Evolutionary conservation across 2,329 filamentous ascomycete species (phyloP).

Genomic region (Gnomoniopsis sp.): DNA sequence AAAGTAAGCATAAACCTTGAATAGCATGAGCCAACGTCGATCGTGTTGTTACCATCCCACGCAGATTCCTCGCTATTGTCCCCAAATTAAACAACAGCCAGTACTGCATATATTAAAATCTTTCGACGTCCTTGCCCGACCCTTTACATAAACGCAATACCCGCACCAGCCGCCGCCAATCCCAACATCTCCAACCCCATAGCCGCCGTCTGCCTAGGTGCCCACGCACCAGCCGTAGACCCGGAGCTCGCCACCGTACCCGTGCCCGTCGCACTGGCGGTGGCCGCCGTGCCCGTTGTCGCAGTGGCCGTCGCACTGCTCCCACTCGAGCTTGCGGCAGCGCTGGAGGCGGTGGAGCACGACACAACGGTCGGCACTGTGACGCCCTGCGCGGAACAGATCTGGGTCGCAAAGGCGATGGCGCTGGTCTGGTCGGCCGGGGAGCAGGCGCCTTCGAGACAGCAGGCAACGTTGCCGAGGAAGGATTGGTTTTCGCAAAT

Average conservation of each 20-base stretch:
- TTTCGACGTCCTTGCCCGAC: neutral
- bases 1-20: no score
- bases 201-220: slow-evolving; percentile 13
- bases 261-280: slow-evolving; percentile 12
- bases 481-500: slow-evolving; percentile 40
- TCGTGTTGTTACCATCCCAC: no score
- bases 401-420: slow-evolving; percentile 27
- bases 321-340: neutral
- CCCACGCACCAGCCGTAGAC: slow-evolving; percentile 4
- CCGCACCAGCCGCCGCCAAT: slow-evolving; percentile 15
- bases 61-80: no score
- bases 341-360: slow-evolving; percentile 22
- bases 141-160: slow-evolving; percentile 11
- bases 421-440: slow-evolving; percentile 27
- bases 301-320: slow-evolving; percentile 9
- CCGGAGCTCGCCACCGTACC: neutral
- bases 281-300: slow-evolving; percentile 12
- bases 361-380: slow-evolving; percentile 30
- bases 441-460: slow-evolving; percentile 29
- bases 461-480: slow-evolving; percentile 37
- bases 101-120: neutral
- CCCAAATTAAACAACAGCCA: no score
- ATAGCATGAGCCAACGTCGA: no score
- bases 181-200: slow-evolving; percentile 15
- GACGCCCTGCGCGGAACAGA: slow-evolving; percentile 31